These are phyloP conservation scores for Hypoxylon sp. DNA, from an alignment of 2,329 filamentous ascomycete genomes.

Conservation along the genomic window DNA sequence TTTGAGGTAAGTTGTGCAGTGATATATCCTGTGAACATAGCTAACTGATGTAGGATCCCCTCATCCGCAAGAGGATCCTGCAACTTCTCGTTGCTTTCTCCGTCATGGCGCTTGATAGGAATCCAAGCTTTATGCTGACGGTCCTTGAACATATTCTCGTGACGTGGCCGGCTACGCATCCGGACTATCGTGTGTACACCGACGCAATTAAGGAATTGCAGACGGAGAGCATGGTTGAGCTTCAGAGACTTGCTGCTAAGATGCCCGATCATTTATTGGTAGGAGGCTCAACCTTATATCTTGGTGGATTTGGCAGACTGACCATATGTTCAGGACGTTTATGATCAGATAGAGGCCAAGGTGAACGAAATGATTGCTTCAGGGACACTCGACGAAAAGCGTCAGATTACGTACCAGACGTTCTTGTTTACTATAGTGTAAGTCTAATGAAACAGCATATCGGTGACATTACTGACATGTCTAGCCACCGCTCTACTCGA, in stretches of 20 bases:
- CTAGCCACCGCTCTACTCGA: slow-evolving; percentile 82
- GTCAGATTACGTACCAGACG: slow-evolving; percentile 87
- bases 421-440: slow-evolving; percentile 94
- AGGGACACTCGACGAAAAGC: slow-evolving; percentile 82
- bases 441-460: slow-evolving; percentile 46
- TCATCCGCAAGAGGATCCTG: slow-evolving; percentile 84
- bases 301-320: slow-evolving; percentile 30
- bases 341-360: slow-evolving; percentile 86
- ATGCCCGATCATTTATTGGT: slow-evolving; percentile 92
- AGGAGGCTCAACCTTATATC: slow-evolving; percentile 51
- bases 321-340: slow-evolving; percentile 73
- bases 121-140: slow-evolving; percentile 85
- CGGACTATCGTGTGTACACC: slow-evolving; percentile 80
- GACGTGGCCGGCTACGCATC: slow-evolving; percentile 81
- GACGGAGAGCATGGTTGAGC: slow-evolving; percentile 84
- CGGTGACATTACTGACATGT: slow-evolving; percentile 33
- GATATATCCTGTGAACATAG: not conserved
- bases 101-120: slow-evolving; percentile 82
- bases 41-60: slow-evolving; percentile 73
- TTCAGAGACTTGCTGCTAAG: slow-evolving; percentile 88
- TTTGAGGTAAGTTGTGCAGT: slow-evolving; percentile 68
- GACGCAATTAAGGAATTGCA: slow-evolving; percentile 94
- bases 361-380: slow-evolving; percentile 84
- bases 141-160: slow-evolving; percentile 93
- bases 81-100: slow-evolving; percentile 89